phyloP scores from a whole-genome alignment of 805 yeast species.

The Saturnispora galanensis region DNA sequence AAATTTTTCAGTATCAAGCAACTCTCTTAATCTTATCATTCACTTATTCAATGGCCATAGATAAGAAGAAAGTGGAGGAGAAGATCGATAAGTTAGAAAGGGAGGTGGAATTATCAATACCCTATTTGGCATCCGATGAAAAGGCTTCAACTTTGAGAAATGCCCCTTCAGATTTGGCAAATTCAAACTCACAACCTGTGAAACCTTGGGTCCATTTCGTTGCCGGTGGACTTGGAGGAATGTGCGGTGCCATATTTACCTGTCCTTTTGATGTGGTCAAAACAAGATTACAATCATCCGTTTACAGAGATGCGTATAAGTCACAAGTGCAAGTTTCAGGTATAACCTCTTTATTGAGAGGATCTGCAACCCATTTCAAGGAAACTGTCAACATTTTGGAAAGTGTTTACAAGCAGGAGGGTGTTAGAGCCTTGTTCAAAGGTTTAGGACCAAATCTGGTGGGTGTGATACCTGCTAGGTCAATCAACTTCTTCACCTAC shows the following conservation, averaged over 20 bases:
- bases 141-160: constrained; percentile 45
- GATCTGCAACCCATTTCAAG: constrained; percentile 52
- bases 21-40: neutral
- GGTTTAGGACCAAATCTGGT: constrained; percentile 95
- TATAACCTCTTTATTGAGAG: constrained; percentile 22
- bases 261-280: constrained; percentile 95
- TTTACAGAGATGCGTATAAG: constrained; percentile 49
- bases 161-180: constrained; percentile 21
- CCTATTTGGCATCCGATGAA: constrained; percentile 65
- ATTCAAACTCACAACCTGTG: constrained; percentile 18
- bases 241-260: constrained; percentile 93
- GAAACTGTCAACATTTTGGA: constrained; percentile 72
- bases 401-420: constrained; percentile 66
- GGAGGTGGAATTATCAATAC: constrained; percentile 51
- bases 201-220: constrained; percentile 72
- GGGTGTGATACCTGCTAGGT: constrained; percentile 96
- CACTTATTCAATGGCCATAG: constrained; percentile 1
- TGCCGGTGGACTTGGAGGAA: constrained; percentile 93
- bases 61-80: constrained; percentile 4
- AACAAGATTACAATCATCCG: constrained; percentile 88
- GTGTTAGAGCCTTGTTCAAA: constrained; percentile 76
- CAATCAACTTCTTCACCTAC: constrained; percentile 92
- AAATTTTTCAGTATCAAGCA: constrained; percentile 2
- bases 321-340: constrained; percentile 26
- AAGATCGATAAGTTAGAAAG: constrained; percentile 18